These are phyloP conservation scores for Pichia phayaonensis DNA, from an alignment of 805 yeast genomes.

Conservation along the genomic window DNA sequence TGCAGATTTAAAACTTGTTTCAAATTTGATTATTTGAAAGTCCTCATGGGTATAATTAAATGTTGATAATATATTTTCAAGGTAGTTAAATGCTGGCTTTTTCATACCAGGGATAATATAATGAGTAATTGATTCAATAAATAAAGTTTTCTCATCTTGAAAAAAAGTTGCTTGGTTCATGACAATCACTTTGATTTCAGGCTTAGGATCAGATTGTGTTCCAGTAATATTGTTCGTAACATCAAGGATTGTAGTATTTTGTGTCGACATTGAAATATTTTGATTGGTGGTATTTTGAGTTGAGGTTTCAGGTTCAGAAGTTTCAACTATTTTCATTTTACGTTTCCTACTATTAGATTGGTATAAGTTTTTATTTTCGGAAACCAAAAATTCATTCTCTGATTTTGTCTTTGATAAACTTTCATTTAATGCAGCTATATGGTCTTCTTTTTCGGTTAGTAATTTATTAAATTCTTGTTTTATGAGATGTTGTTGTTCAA, in stretches of 20 bases:
- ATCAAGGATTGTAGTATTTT: background rate
- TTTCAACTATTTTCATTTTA: slow-evolving; percentile 10
- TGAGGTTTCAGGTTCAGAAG: background rate
- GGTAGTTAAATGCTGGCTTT: slow-evolving; percentile 26
- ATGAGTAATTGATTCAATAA: slow-evolving; percentile 29
- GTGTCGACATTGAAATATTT: slow-evolving; percentile 1
- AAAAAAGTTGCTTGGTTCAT: slow-evolving; percentile 26
- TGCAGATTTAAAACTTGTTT: slow-evolving; percentile 24
- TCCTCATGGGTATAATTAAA: slow-evolving; percentile 21
- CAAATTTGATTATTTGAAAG: slow-evolving; percentile 22
- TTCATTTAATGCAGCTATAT: slow-evolving; percentile 22
- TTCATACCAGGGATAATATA: slow-evolving; percentile 32
- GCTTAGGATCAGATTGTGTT: background rate
- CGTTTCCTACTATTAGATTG: slow-evolving; percentile 19
- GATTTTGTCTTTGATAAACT: slow-evolving; percentile 40
- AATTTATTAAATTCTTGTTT: slow-evolving; percentile 22
- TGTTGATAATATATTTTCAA: slow-evolving; percentile 29
- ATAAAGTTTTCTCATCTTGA: slow-evolving; percentile 33
- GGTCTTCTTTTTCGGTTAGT: slow-evolving; percentile 18
- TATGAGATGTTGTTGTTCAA: slow-evolving; percentile 32
- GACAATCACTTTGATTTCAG: slow-evolving; percentile 16
- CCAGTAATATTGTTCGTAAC: background rate
- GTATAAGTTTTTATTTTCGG: slow-evolving; percentile 35
- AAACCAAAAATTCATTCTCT: slow-evolving; percentile 47
- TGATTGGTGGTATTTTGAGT: background rate